Percentiles rank a stretch among this genome's conserved stretches.
Conservation (phyloP, 140 eudicot genomes). For the Bidens hawaiensis region DNA sequence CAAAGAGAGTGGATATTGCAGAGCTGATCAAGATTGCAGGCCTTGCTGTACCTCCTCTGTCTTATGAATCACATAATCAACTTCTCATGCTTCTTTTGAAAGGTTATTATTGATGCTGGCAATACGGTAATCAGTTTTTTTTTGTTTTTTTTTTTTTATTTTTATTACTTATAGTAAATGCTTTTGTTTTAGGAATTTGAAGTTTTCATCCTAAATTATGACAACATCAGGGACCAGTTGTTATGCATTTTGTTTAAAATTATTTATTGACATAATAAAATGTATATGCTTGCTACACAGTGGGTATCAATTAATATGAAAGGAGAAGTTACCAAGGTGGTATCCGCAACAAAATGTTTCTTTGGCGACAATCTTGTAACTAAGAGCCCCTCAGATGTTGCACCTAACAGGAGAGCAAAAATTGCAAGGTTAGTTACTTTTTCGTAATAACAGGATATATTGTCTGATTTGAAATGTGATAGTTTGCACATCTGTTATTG, state of each 20-base stretch:
- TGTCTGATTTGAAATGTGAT: not conserved
- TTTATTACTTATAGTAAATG: not conserved
- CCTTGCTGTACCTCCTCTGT: slow-evolving; percentile 8
- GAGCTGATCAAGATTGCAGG: not conserved
- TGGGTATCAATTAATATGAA: slow-evolving; percentile 20
- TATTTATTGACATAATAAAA: not conserved
- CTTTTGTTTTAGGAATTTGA: not conserved
- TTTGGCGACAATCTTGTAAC: slow-evolving; percentile 8
- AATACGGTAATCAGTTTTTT: slow-evolving; percentile 8
- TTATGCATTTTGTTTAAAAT: not conserved
- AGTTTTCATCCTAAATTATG: not conserved
- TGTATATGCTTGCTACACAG: slow-evolving; percentile 3
- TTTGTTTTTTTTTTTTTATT: too few relatives aligned
- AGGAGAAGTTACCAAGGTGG: not conserved
- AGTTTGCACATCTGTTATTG: not conserved
- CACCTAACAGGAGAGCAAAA: not conserved
- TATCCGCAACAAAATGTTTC: slow-evolving; percentile 13
- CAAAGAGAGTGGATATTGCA: not conserved
- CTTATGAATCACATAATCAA: slow-evolving; percentile 8
- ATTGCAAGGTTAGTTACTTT: not conserved
- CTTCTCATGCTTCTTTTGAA: slow-evolving; percentile 11
- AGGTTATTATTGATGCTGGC: slow-evolving; percentile 15
- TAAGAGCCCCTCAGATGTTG: not conserved
- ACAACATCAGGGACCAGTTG: too few relatives aligned
- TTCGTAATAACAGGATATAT: not conserved